Evolutionary conservation across 2,329 filamentous ascomycete genomes (phyloP), one percentile per base, ranked within the genome.

Genomic region (Fusarium sulawesiense): DNA sequence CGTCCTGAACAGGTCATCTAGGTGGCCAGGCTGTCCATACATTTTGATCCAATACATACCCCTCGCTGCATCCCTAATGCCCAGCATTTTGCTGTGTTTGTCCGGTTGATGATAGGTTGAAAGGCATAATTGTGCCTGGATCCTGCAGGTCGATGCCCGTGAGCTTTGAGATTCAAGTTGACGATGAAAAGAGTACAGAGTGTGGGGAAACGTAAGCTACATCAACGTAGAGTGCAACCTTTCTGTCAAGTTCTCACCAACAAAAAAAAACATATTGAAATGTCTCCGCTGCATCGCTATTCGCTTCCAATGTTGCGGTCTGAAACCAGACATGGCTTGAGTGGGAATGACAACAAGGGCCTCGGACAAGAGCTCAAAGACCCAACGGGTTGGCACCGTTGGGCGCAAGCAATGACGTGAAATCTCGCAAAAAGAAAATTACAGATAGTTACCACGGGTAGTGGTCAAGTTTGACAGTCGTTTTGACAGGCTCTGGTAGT

Each of bases 81-180:
- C 47, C 25, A 51, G 18, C 13, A 27, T 23, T 37, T 37, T n/a
- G 42, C 53, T 66, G 51, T 61, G 46, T 56, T 51, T 49, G 29
- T 40, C 49, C 53, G 50, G 44, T 48, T 61, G 18, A 34, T 57
- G 48, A 60, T 71, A 61, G 57, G 64, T 49, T 58, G 65, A n/a
- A 34, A 41, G 20, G 49, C 32, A 55, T 63, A 60, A 70, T 71
- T 71, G 73, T 75, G 69, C 73, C 73, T 75, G 73, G 66, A 73
- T 75, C 62, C 73, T 54, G 59, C 62, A 71, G 59, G 56, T 50
- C 48, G 53, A 64, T 37, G 34, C 34, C 34, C 34, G 18, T 73
- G 68, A 68, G 57, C 61, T 68, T 68, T 66, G 48, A 63, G 51
- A 60, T 70, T 42, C 51, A 71, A 48, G 58, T 75, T 49, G 56